Base-by-base conservation (phyloP, 208 protist genomes). In the Trypanosoma boissoni region DNA sequence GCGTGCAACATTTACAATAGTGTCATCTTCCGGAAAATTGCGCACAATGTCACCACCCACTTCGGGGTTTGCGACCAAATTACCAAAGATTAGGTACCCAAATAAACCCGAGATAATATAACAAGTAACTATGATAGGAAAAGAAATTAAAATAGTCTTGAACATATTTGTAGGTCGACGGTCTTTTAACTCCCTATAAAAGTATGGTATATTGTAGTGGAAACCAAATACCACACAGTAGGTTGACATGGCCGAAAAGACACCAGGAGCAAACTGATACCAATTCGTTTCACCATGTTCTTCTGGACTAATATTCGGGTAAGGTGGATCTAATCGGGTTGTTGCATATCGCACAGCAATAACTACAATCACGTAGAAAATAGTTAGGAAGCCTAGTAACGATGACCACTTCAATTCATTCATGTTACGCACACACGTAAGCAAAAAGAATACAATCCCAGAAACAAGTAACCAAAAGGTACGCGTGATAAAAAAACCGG, bases 401-500 rank as follows among this genome's bases (percentile, higher is more conserved):
- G 86, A 94, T 14, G 78, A 74, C 75, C 78, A 88, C 72, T 91
- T 94, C 27, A 94, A 76, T 66, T 94, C 86, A 56, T 84, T 72
- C 76, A 94, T 88, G 52, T 87, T 85, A 18, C 80, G 74, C n/a
- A 67, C 68, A 52, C 74, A 91, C 54, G 69, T 86, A 2, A 88
- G 63, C 26, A 81, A 16, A 65, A 90, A 89, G 44, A 94, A 91
- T 0, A 94, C 50, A 18, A 81, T 45, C 2, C 83, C 86, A 12
- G 76, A 76, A 3, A 69, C 34, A 1, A 75, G 7, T 4, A 83
- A 56, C 86, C 86, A 94, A 58, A 80, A 80, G 23, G 54, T 42
- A 18, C 65, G 64, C 14, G 68, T 72, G 34, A 69, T 48, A 12
- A 81, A 9, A 29, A 88, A 24, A 16, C 71, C 74, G 0, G 58